Percentiles rank a stretch among this genome's conserved stretches.
These are phyloP conservation scores for Glaciozyma martinii DNA, from an alignment of 768 basidiomycete species.

Conservation along the genomic window DNA sequence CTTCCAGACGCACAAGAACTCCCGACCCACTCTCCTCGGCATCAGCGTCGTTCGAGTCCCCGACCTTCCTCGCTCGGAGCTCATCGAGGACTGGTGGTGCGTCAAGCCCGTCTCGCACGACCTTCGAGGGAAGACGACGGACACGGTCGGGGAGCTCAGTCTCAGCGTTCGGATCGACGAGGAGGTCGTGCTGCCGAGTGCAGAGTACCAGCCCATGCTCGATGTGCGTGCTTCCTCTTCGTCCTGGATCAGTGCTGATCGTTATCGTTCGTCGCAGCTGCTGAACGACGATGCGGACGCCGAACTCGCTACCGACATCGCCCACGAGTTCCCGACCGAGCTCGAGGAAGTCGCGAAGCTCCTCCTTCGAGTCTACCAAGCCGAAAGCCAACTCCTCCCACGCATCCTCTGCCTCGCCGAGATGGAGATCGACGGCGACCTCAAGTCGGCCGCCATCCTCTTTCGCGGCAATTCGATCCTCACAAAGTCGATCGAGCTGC, in stretches of 20 bases:
- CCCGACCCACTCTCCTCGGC: constrained; percentile 43
- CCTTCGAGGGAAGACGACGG: constrained; percentile 8
- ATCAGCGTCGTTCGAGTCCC: constrained; percentile 55
- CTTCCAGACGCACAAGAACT: constrained; percentile 35
- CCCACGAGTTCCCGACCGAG: constrained; percentile 56
- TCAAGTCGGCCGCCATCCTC: constrained; percentile 46
- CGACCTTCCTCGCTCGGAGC: constrained; percentile 65
- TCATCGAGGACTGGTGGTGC: constrained; percentile 77
- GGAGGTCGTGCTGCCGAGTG: constrained; percentile 70
- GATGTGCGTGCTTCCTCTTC: constrained; percentile 43
- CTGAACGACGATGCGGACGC: constrained; percentile 30
- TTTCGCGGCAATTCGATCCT: constrained; percentile 54
- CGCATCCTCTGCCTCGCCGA: constrained; percentile 62
- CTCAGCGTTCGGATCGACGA: constrained; percentile 67
- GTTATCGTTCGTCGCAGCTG: constrained; percentile 43
- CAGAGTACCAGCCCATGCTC: constrained; percentile 55
- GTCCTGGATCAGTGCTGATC: constrained; percentile 37
- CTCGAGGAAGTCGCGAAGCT: constrained; percentile 51
- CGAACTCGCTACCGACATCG: constrained; percentile 56
- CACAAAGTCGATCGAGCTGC: constrained; percentile 61
- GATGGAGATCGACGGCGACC: constrained; percentile 61
- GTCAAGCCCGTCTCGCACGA: constrained; percentile 26
- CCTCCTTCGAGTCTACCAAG: constrained; percentile 51
- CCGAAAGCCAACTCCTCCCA: constrained; percentile 49
- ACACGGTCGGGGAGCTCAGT: constrained; percentile 58